Base-by-base conservation (phyloP, 1,139 yeast species). In the Blastobotrys illinoisensis region DNA sequence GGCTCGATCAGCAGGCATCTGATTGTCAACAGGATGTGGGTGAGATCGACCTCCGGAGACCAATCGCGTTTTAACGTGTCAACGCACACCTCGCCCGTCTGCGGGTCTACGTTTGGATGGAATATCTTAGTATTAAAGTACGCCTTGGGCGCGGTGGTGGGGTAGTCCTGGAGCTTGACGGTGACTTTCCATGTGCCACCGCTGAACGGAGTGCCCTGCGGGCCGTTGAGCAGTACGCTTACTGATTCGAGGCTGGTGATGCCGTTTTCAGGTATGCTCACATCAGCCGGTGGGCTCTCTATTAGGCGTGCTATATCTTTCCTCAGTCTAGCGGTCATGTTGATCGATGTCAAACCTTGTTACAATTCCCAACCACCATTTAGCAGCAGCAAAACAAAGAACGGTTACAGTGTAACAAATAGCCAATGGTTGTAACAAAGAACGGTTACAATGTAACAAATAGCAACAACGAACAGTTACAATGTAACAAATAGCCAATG, bases 41-140 rank as follows among this genome's bases (percentile, higher is more conserved):
- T 55, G 48, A 69, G 55, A 54, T 68, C 68, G 14, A 66, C 62
- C 7, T 61, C 88, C 0, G 93, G 1, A 6, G 87, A 79, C 96
- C 96, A 88, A 56, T 78, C 79, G 47, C 69, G 70, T 62, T 81
- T 82, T 57, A 86, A 71, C 11, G 89, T 85, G 67, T 88, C 95
- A n/a, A 88, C 75, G 68, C 96, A 88, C 3, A 87, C 85, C 60
- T 85, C 90, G 0, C 95, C 95, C 0, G 84, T 81, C n/a, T 67
- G 62, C 50, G 81, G 76, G 59, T 83, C 79, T 24, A 87, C 81
- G 65, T 87, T 87, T n/a, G 90, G 88, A 65, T 87, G 95, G 47
- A 84, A 81, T 58, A 86, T 82, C 16, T 79, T 79, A 20, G 74
- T 65, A 14, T 67, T 59, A 62, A 86, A 86, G 56, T 63, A 71